Evolutionary conservation across 2,329 filamentous ascomycete species (phyloP).

Genomic region (Penicillium sp.): DNA sequence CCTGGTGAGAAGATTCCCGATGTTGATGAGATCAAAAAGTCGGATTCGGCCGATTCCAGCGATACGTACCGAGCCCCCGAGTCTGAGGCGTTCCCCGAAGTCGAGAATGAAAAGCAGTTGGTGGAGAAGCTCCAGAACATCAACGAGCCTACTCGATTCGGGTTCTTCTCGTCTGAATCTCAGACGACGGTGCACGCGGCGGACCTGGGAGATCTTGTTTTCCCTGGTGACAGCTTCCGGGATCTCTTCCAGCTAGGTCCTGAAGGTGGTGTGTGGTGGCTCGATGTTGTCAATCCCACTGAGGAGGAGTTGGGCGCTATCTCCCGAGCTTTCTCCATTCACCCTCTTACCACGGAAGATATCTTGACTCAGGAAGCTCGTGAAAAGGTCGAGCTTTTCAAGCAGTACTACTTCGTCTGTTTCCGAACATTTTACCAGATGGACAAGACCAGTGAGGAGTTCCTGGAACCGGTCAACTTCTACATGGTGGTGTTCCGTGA

Average conservation of each 20-base stretch:
- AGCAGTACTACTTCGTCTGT: conserved; percentile 96
- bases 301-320: conserved; percentile 85
- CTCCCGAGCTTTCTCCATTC: conserved; percentile 92
- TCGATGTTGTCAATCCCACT: conserved; percentile 88
- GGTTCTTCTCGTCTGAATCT: conserved; percentile 94
- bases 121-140: conserved; percentile 42
- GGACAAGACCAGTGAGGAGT: conserved; percentile 75
- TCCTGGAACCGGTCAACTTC: conserved; percentile 92
- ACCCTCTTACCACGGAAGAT: conserved; percentile 94
- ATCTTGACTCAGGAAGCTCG: conserved; percentile 93
- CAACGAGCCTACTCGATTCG: conserved; percentile 76
- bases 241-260: conserved; percentile 76
- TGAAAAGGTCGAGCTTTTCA: conserved; percentile 97
- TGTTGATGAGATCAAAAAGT: conserved; percentile 37
- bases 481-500: conserved; percentile 97
- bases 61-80: conserved; percentile 38
- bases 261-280: conserved; percentile 92
- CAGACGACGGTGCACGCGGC: conserved; percentile 91
- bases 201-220: conserved; percentile 82
- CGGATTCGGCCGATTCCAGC: conserved; percentile 28
- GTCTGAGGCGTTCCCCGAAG: conserved; percentile 28
- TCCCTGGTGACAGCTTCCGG: conserved; percentile 85
- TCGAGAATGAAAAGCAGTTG: conserved; percentile 35
- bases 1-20: conserved; percentile 37
- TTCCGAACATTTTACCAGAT: conserved; percentile 91